Evolutionary conservation across 495 filamentous ascomycete genomes (phyloP).

Genomic region (Aspergillus sparsus): DNA sequence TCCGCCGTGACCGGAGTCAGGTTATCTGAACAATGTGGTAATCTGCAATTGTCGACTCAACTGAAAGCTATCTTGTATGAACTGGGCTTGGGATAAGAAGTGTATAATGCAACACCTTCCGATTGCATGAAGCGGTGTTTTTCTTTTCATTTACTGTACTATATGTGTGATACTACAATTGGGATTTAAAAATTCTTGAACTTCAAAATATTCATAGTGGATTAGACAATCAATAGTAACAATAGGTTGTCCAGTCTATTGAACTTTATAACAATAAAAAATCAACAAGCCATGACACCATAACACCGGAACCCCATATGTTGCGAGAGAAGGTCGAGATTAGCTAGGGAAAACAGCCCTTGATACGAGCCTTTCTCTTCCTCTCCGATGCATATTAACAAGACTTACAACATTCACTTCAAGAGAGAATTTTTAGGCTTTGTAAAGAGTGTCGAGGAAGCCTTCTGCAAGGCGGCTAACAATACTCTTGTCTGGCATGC

Average conservation of each 20-base stretch:
- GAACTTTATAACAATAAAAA: constrained; percentile 9
- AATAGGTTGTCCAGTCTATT: constrained; percentile 13
- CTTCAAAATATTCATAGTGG: constrained; percentile 3
- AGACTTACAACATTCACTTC: constrained; percentile 4
- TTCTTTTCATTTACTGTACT: constrained; percentile 39
- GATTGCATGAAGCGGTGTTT: constrained; percentile 47
- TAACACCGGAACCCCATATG: constrained; percentile 12
- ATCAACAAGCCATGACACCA: constrained; percentile 14
- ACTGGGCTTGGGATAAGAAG: background rate
- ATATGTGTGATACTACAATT: constrained; percentile 29
- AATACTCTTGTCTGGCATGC: constrained; percentile 91
- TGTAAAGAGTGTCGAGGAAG: constrained; percentile 95
- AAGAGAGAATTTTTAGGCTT: constrained; percentile 59
- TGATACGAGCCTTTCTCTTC: background rate
- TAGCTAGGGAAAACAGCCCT: background rate
- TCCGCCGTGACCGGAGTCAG: constrained; percentile 11
- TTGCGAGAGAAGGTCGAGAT: constrained; percentile 11
- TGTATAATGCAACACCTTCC: constrained; percentile 19
- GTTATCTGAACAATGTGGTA: constrained; percentile 6
- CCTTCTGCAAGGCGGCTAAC: constrained; percentile 87
- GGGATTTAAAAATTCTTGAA: constrained; percentile 10
- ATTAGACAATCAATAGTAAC: background rate
- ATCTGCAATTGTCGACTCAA: background rate
- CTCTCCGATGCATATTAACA: constrained; percentile 21
- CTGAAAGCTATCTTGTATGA: background rate